phyloP scores from a whole-genome alignment of 305 asterid species.

The Rubia peregrina region DNA sequence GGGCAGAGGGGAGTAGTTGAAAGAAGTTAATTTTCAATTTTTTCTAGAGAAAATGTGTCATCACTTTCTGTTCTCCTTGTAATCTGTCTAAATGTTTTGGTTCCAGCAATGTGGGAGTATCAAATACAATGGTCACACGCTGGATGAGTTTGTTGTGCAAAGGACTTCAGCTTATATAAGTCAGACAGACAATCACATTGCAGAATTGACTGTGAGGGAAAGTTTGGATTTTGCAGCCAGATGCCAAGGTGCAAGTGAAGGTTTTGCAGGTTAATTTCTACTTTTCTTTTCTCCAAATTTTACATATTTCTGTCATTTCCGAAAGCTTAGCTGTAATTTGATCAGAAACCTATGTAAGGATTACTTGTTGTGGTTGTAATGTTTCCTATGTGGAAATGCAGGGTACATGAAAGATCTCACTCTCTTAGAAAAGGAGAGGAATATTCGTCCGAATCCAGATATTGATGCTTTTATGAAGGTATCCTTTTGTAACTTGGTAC shows the following conservation, averaged over 20 bases:
- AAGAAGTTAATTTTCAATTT: not conserved
- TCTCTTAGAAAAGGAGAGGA: slow-evolving; percentile 56
- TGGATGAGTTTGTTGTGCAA: slow-evolving; percentile 62
- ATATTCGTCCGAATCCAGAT: slow-evolving; percentile 69
- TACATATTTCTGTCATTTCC: not conserved
- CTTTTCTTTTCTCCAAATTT: slow-evolving; percentile 12
- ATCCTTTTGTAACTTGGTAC: slow-evolving; percentile 7
- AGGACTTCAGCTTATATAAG: slow-evolving; percentile 78
- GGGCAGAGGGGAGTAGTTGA: no score
- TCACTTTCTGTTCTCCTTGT: not conserved
- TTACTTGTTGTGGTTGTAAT: not conserved
- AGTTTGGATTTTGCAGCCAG: slow-evolving; percentile 84
- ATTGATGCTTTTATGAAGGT: slow-evolving; percentile 97
- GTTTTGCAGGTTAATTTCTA: slow-evolving; percentile 46
- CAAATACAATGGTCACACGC: slow-evolving; percentile 63
- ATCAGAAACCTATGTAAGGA: no score
- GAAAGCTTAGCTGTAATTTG: not conserved
- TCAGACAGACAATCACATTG: slow-evolving; percentile 88
- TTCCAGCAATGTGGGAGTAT: slow-evolving; percentile 58
- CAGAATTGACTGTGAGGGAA: slow-evolving; percentile 86
- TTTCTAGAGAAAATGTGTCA: not conserved
- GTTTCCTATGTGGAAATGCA: slow-evolving; percentile 20
- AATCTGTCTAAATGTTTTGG: not conserved
- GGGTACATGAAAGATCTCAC: slow-evolving; percentile 63
- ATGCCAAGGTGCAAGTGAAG: slow-evolving; percentile 79